Percentiles rank a stretch among this genome's conserved stretches.
Evolutionary conservation across 108 stramenopile species (phyloP).

Genomic region (Mayamaea pseudoterrestris): DNA sequence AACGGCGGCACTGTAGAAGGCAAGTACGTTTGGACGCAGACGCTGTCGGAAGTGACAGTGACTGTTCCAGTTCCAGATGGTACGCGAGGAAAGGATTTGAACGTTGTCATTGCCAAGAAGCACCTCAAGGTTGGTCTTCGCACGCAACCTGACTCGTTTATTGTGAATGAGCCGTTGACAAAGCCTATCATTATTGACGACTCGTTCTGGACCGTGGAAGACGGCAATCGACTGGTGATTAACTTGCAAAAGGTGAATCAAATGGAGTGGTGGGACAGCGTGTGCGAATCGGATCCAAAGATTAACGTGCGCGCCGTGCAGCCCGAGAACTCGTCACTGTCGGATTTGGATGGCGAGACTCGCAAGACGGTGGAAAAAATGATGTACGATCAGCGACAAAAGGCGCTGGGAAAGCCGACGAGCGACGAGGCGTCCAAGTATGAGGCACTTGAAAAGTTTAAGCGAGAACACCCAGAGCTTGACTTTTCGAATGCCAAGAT

Average conservation of each 20-base stretch:
- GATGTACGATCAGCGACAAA: conserved; percentile 99
- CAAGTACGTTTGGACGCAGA: conserved; percentile 97
- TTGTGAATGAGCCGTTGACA: conserved; percentile 80
- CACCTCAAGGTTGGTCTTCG: conserved; percentile 68
- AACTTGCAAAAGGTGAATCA: conserved; percentile 85
- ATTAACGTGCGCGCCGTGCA: conserved; percentile 95
- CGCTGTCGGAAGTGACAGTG: conserved; percentile 83
- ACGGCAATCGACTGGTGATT: conserved; percentile 68
- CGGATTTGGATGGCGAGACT: conserved; percentile 96
- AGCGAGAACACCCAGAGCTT: conserved; percentile 94
- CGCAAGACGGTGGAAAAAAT: conserved; percentile 99
- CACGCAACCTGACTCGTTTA: conserved; percentile 9
- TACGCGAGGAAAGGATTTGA: conserved; percentile 82
- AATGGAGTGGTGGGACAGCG: conserved; percentile 99
- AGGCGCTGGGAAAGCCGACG: conserved; percentile 94
- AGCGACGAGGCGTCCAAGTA: conserved; percentile 89
- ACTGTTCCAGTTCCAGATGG: conserved; percentile 76
- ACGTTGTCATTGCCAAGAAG: conserved; percentile 68
- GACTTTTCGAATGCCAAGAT: conserved; percentile 95
- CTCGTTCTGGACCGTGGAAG: conserved; percentile 99
- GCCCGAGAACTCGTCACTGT: conserved; percentile 92
- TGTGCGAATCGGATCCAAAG: conserved; percentile 78
- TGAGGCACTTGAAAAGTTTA: conserved; percentile 92
- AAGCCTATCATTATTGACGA: conserved; percentile 92
- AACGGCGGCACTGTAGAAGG: conserved; percentile 89